Conservation (phyloP, 1,284 basidiomycete species). For the Exobasidium cylindrosporum region DNA sequence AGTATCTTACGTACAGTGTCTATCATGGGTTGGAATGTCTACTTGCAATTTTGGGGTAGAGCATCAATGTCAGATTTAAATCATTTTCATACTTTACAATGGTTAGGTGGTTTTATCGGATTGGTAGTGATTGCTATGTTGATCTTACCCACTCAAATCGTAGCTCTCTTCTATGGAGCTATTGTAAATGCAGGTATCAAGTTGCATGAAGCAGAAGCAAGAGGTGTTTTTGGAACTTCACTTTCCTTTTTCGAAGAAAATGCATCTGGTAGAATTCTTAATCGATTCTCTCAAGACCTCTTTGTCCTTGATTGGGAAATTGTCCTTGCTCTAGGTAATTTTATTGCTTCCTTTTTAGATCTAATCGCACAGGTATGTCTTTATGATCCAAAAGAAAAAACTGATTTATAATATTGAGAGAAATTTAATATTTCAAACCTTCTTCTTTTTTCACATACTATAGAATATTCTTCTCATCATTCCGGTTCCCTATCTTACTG, state of each 20-base stretch:
- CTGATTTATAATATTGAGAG: too few relatives aligned
- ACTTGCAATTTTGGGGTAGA: conserved; percentile 25
- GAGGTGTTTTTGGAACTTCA: conserved; percentile 25
- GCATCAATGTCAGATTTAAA: conserved; percentile 13
- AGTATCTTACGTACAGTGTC: neutral
- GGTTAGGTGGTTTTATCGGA: conserved; percentile 7
- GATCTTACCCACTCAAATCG: conserved; percentile 17
- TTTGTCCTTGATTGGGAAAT: conserved; percentile 32
- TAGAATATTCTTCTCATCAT: conserved; percentile 28
- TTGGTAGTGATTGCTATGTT: neutral
- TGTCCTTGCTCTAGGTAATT: conserved; percentile 19
- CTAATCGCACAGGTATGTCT: conserved; percentile 11
- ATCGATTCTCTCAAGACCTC: conserved; percentile 43
- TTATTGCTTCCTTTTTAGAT: conserved; percentile 7
- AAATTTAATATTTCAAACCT: too few relatives aligned
- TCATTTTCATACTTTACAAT: conserved; percentile 1
- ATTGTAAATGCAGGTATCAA: conserved; percentile 21
- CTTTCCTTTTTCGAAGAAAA: conserved; percentile 33
- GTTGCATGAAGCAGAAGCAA: conserved; percentile 25
- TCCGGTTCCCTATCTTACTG: conserved; percentile 30
- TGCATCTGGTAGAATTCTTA: conserved; percentile 32
- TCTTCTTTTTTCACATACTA: too few relatives aligned
- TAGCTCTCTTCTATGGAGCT: conserved; percentile 10
- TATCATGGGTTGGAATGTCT: neutral
- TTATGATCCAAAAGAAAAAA: too few relatives aligned